Evolutionary conservation across 139 green algal genomes (phyloP).

Genomic region (Closterium sp.): DNA sequence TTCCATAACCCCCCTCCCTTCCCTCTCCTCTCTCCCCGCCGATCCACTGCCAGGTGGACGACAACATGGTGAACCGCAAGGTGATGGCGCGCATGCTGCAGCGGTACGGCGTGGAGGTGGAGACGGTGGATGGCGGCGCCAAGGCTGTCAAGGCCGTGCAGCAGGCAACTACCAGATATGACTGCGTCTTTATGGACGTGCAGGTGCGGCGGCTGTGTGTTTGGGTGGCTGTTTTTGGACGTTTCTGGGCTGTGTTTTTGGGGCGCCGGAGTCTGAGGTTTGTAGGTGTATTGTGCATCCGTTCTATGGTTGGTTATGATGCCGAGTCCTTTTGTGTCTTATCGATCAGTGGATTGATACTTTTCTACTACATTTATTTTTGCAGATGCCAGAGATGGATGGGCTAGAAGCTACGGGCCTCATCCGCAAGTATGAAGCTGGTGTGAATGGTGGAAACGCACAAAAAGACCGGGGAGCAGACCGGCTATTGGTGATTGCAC

Average conservation of each 20-base stretch:
- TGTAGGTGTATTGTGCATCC: no score
- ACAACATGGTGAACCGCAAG: conserved; percentile 54
- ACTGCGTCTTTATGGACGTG: conserved; percentile 50
- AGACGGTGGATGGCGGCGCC: conserved; percentile 12
- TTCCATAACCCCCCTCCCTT: no score
- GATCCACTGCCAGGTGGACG: conserved; percentile 25
- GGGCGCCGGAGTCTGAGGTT: no score
- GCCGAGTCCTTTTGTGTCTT: no score
- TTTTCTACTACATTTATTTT: no score
- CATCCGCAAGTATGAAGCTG: conserved; percentile 12
- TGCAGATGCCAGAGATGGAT: conserved; percentile 48
- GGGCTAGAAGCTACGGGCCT: conserved; percentile 35
- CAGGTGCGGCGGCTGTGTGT: conserved; percentile 4
- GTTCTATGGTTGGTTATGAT: no score
- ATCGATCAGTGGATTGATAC: no score
- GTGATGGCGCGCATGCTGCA: conserved; percentile 47
- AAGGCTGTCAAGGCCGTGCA: conserved; percentile 22
- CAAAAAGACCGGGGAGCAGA: not conserved
- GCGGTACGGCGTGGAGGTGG: conserved; percentile 29
- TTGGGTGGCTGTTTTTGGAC: not conserved
- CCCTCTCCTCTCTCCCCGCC: no score
- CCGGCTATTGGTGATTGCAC: conserved; percentile 8
- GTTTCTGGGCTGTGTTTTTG: not conserved
- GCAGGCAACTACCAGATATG: conserved; percentile 2
- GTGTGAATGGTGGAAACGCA: not conserved